These are phyloP conservation scores for Cystobasidiaceae sp. DNA, from an alignment of 1,284 basidiomycete genomes.

Conservation along the genomic window DNA sequence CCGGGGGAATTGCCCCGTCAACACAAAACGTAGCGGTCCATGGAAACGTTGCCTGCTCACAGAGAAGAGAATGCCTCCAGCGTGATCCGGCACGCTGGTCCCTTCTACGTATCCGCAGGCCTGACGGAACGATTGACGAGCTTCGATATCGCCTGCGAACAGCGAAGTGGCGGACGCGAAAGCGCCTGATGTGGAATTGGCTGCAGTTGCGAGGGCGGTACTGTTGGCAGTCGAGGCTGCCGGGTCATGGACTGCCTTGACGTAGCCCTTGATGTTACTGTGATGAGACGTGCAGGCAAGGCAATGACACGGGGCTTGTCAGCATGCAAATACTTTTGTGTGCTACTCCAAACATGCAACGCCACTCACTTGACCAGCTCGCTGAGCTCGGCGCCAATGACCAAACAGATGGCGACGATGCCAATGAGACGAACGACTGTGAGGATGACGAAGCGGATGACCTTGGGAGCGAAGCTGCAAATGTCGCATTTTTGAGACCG, in stretches of 20 bases:
- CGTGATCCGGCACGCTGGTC: conserved; percentile 34
- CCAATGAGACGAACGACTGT: conserved; percentile 71
- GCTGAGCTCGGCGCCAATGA: conserved; percentile 70
- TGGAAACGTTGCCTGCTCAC: conserved; percentile 25
- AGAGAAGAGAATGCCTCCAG: conserved; percentile 37
- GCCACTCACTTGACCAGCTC: conserved; percentile 60
- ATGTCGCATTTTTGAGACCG: neutral
- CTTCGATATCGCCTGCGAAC: neutral
- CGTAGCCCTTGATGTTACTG: conserved; percentile 10
- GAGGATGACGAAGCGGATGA: conserved; percentile 63
- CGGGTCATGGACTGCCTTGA: conserved; percentile 14
- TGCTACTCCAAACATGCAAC: neutral
- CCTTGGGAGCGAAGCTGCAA: conserved; percentile 27
- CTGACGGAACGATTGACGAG: neutral
- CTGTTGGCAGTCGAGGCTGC: neutral
- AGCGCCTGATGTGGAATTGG: neutral
- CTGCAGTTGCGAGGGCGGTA: neutral
- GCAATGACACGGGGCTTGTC: neutral
- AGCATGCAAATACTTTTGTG: no score
- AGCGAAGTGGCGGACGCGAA: neutral
- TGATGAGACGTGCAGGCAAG: no score
- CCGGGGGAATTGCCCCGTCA: neutral
- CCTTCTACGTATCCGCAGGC: conserved; percentile 15
- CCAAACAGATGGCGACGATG: conserved; percentile 63
- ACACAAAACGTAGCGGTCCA: neutral